These are phyloP conservation scores for Arabis hirsuta DNA, from an alignment of 345 rosid genomes.

Conservation along the genomic window DNA sequence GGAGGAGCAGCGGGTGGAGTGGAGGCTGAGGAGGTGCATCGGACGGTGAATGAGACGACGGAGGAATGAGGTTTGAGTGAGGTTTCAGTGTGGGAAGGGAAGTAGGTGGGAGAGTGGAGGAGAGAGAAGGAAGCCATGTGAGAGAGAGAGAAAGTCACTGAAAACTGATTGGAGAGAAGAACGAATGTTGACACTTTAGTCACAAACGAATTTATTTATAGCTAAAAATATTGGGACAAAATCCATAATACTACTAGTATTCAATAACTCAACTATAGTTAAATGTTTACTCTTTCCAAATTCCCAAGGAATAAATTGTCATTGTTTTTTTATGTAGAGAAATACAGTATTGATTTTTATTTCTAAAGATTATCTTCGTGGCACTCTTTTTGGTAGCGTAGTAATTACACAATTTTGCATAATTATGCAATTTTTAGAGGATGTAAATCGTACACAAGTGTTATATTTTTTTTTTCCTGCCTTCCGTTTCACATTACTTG, in stretches of 20 bases:
- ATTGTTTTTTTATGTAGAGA: background rate
- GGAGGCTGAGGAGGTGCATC: conserved; percentile 16
- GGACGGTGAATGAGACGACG: conserved; percentile 30
- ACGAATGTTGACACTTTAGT: conserved; percentile 11
- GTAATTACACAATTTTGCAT: background rate
- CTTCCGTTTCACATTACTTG: too few species aligned
- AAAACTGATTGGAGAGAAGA: conserved; percentile 22
- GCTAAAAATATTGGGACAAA: background rate
- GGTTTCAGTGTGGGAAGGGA: conserved; percentile 39
- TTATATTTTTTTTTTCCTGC: too few species aligned
- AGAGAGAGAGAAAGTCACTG: background rate
- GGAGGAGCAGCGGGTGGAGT: conserved; percentile 26
- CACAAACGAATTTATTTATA: background rate
- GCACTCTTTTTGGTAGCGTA: background rate
- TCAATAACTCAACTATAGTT: background rate
- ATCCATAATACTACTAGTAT: background rate
- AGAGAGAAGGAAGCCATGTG: conserved; percentile 44
- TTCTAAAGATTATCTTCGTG: background rate
- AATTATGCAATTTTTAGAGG: background rate
- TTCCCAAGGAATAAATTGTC: background rate
- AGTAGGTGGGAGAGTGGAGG: conserved; percentile 39
- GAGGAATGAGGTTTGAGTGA: conserved; percentile 31
- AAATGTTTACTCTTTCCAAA: background rate
- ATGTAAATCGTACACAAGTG: too few species aligned
- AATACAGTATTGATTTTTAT: background rate